Conservation (phyloP, 768 basidiomycete species). For the Leccinum olivaceopallidum region DNA sequence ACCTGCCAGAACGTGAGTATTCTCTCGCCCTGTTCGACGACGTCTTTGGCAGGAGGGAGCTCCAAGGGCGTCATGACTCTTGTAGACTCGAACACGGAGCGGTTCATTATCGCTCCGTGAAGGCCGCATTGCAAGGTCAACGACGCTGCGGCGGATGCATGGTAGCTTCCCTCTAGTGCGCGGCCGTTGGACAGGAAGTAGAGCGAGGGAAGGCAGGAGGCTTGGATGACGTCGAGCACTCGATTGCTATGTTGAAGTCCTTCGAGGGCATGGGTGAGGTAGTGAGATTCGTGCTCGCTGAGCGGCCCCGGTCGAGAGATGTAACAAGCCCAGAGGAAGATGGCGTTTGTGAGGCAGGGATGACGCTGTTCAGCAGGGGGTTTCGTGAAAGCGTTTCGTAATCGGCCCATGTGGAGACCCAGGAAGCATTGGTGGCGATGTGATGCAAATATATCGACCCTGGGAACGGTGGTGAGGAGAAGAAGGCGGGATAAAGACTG, state of each 20-base stretch:
- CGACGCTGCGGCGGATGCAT: conserved; percentile 71
- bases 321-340: conserved; percentile 84
- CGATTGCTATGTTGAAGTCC: conserved; percentile 54
- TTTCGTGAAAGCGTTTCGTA: conserved; percentile 59
- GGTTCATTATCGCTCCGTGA: conserved; percentile 43
- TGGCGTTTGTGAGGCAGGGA: conserved; percentile 74
- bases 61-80: conserved; percentile 41
- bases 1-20: conserved; percentile 84
- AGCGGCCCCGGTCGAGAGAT: conserved; percentile 71
- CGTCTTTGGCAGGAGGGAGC: conserved; percentile 57
- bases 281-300: conserved; percentile 71
- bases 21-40: conserved; percentile 66
- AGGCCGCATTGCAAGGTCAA: conserved; percentile 75
- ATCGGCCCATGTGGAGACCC: conserved; percentile 63
- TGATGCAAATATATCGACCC: conserved; percentile 72
- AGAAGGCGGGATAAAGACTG: conserved; percentile 4
- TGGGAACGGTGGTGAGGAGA: conserved; percentile 31
- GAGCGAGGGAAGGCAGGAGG: conserved; percentile 70
- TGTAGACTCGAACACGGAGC: conserved; percentile 36
- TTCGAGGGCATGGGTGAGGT: conserved; percentile 63
- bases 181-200: conserved; percentile 81
- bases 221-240: conserved; percentile 71
- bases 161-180: conserved; percentile 75
- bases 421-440: conserved; percentile 77
- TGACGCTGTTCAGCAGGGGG: conserved; percentile 65